Percentiles rank a stretch among this genome's conserved stretches.
These are phyloP conservation scores for Elongisporangium undulatum DNA, from an alignment of 352 stramenopile genomes.

Conservation along the genomic window DNA sequence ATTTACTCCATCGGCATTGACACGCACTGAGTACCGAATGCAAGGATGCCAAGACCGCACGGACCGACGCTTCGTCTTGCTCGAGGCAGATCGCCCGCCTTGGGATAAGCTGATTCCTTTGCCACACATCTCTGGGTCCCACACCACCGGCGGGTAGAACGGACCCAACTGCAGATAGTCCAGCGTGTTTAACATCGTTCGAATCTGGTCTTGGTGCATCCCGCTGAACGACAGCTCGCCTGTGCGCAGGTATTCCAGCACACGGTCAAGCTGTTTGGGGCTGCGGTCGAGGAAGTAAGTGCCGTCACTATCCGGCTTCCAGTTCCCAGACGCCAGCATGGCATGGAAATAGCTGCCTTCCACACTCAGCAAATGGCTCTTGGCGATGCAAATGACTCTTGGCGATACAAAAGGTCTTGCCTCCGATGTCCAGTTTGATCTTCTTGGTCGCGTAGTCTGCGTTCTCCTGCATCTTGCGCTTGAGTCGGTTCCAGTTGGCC, in stretches of 20 bases:
- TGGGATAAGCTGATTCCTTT: too few relatives aligned
- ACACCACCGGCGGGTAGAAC: not conserved
- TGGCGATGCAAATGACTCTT: too few relatives aligned
- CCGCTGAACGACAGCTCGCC: not conserved
- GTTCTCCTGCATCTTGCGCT: not conserved
- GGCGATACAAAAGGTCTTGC: slow-evolving; percentile 8
- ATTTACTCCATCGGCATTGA: not conserved
- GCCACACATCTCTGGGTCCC: slow-evolving; percentile 1
- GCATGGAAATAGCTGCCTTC: slow-evolving; percentile 16
- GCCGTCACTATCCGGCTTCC: not conserved
- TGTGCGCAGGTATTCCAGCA: not conserved
- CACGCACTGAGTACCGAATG: too few relatives aligned
- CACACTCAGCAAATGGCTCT: slow-evolving; percentile 7
- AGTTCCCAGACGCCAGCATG: slow-evolving; percentile 8
- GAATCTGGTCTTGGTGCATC: not conserved
- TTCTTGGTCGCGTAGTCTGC: not conserved
- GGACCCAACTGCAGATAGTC: not conserved
- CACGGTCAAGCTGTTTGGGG: not conserved
- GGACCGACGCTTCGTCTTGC: too few relatives aligned
- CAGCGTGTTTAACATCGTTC: not conserved
- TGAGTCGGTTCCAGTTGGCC: not conserved
- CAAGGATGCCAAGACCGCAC: too few relatives aligned
- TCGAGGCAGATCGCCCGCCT: too few relatives aligned
- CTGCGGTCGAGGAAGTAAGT: not conserved
- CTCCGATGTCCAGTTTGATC: slow-evolving; percentile 12